phyloP scores from a whole-genome alignment of 805 yeast genomes.

The Starmerella riodocensis region DNA sequence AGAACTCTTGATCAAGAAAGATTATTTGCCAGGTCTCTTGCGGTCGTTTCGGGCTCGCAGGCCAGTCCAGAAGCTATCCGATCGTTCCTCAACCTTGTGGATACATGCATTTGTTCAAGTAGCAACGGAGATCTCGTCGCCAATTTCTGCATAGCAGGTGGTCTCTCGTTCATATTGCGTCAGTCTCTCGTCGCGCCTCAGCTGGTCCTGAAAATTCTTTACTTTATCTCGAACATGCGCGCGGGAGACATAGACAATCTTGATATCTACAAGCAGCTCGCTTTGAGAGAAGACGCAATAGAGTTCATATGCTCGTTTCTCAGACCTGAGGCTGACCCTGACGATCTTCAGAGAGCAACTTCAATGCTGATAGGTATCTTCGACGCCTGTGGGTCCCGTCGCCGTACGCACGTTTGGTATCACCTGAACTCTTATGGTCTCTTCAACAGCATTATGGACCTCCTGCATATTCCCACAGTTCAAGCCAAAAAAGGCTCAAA shows the following conservation, averaged over 20 bases:
- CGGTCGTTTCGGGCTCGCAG: background rate
- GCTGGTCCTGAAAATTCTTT: conserved; percentile 6
- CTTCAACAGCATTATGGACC: conserved; percentile 11
- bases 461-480: conserved; percentile 8
- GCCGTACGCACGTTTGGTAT: conserved; percentile 20
- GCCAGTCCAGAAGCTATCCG: background rate
- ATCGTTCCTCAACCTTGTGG: conserved; percentile 17
- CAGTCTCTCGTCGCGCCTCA: conserved; percentile 9
- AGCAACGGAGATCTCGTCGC: conserved; percentile 10
- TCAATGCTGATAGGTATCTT: conserved; percentile 15
- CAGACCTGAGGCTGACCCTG: background rate
- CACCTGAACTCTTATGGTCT: conserved; percentile 16
- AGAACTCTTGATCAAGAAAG: conserved; percentile 12
- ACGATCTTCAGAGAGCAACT: conserved; percentile 10
- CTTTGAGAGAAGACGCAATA: conserved; percentile 18
- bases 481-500: conserved; percentile 2
- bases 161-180: conserved; percentile 17
- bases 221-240: conserved; percentile 1
- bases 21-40: conserved; percentile 10
- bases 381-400: conserved; percentile 19
- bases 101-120: conserved; percentile 11
- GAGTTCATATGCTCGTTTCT: conserved; percentile 13
- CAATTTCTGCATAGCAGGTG: conserved; percentile 21
- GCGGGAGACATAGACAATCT: conserved; percentile 5
- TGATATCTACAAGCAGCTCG: conserved; percentile 16